Evolutionary conservation across 306 rosid species (phyloP).

Genomic region (Medicago arabica): DNA sequence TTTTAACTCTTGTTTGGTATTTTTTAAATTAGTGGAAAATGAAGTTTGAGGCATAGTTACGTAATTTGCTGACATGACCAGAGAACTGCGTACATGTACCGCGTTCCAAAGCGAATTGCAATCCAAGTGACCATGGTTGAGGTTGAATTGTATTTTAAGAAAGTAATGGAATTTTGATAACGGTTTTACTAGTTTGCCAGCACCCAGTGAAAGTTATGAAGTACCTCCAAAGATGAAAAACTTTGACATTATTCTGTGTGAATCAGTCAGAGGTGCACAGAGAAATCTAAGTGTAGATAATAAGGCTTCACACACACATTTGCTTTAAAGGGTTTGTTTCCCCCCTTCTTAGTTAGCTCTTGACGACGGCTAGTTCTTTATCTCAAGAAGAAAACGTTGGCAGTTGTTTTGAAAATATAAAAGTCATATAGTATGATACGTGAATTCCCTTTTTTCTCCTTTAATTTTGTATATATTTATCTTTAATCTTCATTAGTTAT

Average conservation of each 20-base stretch:
- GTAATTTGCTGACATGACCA: too few species aligned
- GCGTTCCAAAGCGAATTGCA: too few species aligned
- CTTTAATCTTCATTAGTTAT: slow-evolving; percentile 18
- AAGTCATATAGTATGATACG: background rate
- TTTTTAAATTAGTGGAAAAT: background rate
- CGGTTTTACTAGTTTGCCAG: slow-evolving; percentile 8
- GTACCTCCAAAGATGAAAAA: background rate
- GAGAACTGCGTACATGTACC: too few species aligned
- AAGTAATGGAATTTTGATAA: background rate
- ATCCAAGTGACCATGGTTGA: background rate
- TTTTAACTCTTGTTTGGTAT: slow-evolving; percentile 27
- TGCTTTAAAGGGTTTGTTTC: background rate
- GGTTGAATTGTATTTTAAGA: slow-evolving; percentile 10
- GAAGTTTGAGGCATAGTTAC: background rate
- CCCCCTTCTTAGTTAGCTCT: background rate
- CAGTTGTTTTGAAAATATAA: slow-evolving; percentile 30
- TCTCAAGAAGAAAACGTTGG: slow-evolving; percentile 9
- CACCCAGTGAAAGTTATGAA: slow-evolving; percentile 7
- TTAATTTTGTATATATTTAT: slow-evolving; percentile 8
- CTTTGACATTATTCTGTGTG: slow-evolving; percentile 18
- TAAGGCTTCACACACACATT: background rate
- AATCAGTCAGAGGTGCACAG: slow-evolving; percentile 1
- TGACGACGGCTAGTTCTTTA: slow-evolving; percentile 6
- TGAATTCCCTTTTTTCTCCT: background rate
- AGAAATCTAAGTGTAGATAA: background rate